Percentiles rank a stretch among this genome's conserved stretches.
phyloP scores from a whole-genome alignment of 805 yeast species.

The Suhomyces prunicola region DNA sequence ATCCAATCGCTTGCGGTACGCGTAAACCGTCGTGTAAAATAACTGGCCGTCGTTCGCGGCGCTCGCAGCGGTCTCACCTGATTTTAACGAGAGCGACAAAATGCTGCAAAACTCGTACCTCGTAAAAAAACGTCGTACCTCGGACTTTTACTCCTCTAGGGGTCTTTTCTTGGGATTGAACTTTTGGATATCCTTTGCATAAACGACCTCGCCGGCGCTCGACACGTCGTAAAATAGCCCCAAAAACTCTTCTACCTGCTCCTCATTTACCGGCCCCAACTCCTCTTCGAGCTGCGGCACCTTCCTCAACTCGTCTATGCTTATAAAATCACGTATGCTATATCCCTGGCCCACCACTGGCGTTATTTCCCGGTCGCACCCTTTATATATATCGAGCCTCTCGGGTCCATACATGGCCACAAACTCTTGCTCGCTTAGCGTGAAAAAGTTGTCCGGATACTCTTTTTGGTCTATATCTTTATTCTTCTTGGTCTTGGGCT shows the following conservation, averaged over 20 bases:
- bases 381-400: conserved; percentile 13
- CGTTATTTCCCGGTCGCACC: conserved; percentile 22
- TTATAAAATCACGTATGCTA: conserved; percentile 8
- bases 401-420: conserved; percentile 45
- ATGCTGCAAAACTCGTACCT: neutral
- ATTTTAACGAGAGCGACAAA: neutral
- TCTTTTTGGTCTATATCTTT: conserved; percentile 54
- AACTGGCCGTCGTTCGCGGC: neutral
- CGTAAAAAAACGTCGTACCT: neutral
- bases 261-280: conserved; percentile 14
- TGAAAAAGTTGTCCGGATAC: conserved; percentile 57
- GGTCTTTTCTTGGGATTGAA: conserved; percentile 14
- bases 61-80: neutral
- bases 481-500: conserved; percentile 69
- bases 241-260: conserved; percentile 18
- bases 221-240: conserved; percentile 25
- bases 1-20: neutral
- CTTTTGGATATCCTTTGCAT: conserved; percentile 15
- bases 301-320: conserved; percentile 1
- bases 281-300: conserved; percentile 13
- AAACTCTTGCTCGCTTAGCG: conserved; percentile 52
- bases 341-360: conserved; percentile 23
- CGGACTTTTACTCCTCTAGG: neutral
- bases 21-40: neutral
- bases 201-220: conserved; percentile 22